phyloP scores from a whole-genome alignment of 2,329 filamentous ascomycete species.

The Aureobasidium sp. region DNA sequence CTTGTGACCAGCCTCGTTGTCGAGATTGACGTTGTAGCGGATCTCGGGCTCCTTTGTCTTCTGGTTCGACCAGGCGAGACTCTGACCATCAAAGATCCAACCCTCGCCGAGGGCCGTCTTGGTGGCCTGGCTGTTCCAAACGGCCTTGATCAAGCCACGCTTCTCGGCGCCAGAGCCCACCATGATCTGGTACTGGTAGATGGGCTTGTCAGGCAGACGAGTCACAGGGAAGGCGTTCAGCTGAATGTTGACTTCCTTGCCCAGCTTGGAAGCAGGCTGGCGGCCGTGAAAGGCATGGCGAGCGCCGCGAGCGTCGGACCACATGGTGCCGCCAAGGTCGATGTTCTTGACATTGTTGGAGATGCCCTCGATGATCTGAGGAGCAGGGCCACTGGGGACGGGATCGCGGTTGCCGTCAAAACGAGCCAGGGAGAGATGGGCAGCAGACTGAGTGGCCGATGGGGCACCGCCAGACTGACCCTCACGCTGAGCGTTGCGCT shows the following conservation, averaged over 20 bases:
- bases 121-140: conserved; percentile 60
- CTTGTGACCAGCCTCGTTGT: conserved; percentile 47
- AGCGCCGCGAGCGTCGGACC: conserved; percentile 21
- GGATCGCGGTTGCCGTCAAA: conserved; percentile 18
- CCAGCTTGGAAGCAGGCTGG: conserved; percentile 31
- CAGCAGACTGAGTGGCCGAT: neutral
- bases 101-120: conserved; percentile 45
- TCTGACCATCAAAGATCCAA: conserved; percentile 76
- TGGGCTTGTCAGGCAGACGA: conserved; percentile 48
- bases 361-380: neutral
- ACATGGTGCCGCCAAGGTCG: conserved; percentile 21
- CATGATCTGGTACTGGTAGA: conserved; percentile 73
- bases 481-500: conserved; percentile 1
- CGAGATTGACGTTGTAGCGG: conserved; percentile 54
- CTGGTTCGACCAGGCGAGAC: conserved; percentile 66
- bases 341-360: conserved; percentile 19
- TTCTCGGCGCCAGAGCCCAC: conserved; percentile 57
- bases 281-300: conserved; percentile 20
- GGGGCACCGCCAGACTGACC: neutral
- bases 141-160: conserved; percentile 59
- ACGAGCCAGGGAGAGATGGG: neutral
- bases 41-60: conserved; percentile 31
- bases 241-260: conserved; percentile 31
- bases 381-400: neutral
- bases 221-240: conserved; percentile 70